Conservation (phyloP, 495 filamentous ascomycete genomes). For the Choiromyces venosus region DNA sequence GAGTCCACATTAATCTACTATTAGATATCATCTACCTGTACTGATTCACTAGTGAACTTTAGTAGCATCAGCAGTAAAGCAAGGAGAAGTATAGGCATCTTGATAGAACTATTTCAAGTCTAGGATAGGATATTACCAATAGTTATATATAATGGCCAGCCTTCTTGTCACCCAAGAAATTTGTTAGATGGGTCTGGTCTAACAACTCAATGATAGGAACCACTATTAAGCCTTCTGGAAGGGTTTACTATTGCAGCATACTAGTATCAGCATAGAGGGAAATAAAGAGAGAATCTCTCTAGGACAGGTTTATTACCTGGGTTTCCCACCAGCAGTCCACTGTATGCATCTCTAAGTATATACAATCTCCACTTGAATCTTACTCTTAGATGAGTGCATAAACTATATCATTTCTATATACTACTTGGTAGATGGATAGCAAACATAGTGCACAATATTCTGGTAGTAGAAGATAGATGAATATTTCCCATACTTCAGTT, state of each 20-base stretch:
- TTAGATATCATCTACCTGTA: too few relatives aligned
- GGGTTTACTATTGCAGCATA: not conserved
- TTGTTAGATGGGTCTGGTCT: slow-evolving; percentile 6
- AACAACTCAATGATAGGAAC: slow-evolving; percentile 7
- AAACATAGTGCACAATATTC: not conserved
- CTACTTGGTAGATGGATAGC: not conserved
- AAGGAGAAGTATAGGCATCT: too few relatives aligned
- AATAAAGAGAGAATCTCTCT: too few relatives aligned
- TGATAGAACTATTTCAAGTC: too few relatives aligned
- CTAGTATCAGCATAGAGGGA: too few relatives aligned
- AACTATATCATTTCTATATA: slow-evolving; percentile 11
- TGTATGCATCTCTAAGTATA: slow-evolving; percentile 15
- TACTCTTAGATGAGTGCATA: not conserved
- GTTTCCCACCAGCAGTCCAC: slow-evolving; percentile 13
- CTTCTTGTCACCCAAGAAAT: slow-evolving; percentile 24
- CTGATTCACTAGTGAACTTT: too few relatives aligned
- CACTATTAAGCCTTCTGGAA: not conserved
- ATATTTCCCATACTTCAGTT: too few relatives aligned
- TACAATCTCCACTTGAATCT: not conserved
- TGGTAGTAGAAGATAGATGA: slow-evolving; percentile 8
- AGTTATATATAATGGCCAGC: too few relatives aligned
- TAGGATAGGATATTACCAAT: too few relatives aligned
- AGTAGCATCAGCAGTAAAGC: too few relatives aligned
- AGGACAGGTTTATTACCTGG: too few relatives aligned
- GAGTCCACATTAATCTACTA: too few relatives aligned